Conservation (phyloP, 1,284 basidiomycete genomes). For the Fomitopsis schrenkii region DNA sequence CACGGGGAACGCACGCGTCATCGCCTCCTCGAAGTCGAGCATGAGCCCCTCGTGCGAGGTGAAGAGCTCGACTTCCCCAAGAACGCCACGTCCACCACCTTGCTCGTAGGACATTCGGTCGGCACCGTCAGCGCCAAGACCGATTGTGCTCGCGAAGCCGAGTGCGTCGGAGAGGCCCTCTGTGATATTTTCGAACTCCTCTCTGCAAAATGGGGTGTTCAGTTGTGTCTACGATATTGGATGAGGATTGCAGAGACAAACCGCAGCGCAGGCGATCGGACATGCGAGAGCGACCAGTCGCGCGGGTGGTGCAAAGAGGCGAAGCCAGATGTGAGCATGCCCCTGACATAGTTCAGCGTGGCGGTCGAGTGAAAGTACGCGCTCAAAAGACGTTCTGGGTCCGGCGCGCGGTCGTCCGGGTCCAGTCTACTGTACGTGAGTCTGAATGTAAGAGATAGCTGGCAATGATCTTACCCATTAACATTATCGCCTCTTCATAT, state of each 20-base stretch:
- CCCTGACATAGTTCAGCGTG: constrained; percentile 91
- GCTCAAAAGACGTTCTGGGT: constrained; percentile 87
- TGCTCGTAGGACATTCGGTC: constrained; percentile 56
- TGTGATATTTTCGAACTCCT: constrained; percentile 84
- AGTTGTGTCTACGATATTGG: too few species aligned
- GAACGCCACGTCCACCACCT: constrained; percentile 66
- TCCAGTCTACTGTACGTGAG: constrained; percentile 46
- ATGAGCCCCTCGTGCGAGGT: constrained; percentile 94
- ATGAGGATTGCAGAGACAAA: constrained; percentile 18
- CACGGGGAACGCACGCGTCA: constrained; percentile 67
- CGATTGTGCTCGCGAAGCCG: constrained; percentile 91
- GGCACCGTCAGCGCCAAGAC: constrained; percentile 50
- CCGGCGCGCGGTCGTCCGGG: constrained; percentile 75
- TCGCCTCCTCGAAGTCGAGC: constrained; percentile 89
- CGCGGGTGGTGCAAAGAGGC: constrained; percentile 89
- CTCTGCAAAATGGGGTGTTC: constrained; percentile 31
- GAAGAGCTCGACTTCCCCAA: constrained; percentile 93
- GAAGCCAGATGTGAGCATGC: constrained; percentile 86
- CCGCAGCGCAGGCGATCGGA: constrained; percentile 78
- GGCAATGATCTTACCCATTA: constrained; percentile 57
- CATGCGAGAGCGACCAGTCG: constrained; percentile 91
- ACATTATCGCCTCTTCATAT: constrained; percentile 86
- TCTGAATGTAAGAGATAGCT: constrained; percentile 7
- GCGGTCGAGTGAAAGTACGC: constrained; percentile 96
- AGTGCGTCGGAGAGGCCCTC: constrained; percentile 86